Evolutionary conservation across 371 early-diverging fungal species (phyloP), one percentile per base, ranked within the genome.

Genomic region (Rhizopus sp.): DNA sequence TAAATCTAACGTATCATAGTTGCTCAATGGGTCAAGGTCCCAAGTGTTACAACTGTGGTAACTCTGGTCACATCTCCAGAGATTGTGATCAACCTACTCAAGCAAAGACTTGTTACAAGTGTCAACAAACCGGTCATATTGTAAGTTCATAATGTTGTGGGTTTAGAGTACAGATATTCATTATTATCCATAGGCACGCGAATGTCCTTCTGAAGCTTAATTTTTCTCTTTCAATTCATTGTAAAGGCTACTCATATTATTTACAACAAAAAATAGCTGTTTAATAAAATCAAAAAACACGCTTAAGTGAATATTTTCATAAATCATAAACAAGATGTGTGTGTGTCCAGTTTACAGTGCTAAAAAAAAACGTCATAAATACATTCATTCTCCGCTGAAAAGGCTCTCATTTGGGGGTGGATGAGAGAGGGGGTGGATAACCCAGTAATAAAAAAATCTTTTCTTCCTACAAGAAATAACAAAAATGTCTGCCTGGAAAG

Each of bases 21-120:
- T 46, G 46, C 8, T 7, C 51, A 5, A 4, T 15, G 37, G 51
- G 51, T 51, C 65, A 68, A 49, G 75, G 71, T 41, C 64, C 69
- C 68, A 85, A 85, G 78, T 87, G 87, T 75, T 87, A 84, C 70
- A 87, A 85, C 82, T 88, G 88, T 60, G 84, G 83, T 71, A 66
- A 66, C 66, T 60, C 62, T 64, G 80, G 80, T 12, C 77, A 79
- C 45, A 73, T 80, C 54, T 75, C 77, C 44, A 71, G 77, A 59
- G 80, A 80, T 5, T 80, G 80, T 59, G 62, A 64, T 46, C 63
- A 68, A 52, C 73, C 75, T 35, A 53, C 64, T 50, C 75, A 80
- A 55, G 66, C 69, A 35, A 77, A 73, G 72, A 55, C 67, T 50
- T 90, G 91, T 77, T 85, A 84, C 79, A 87, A 80, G 57, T 91